Evolutionary conservation across 169 alveolate genomes (phyloP).

Genomic region (Cyclospora cayetanensis): DNA sequence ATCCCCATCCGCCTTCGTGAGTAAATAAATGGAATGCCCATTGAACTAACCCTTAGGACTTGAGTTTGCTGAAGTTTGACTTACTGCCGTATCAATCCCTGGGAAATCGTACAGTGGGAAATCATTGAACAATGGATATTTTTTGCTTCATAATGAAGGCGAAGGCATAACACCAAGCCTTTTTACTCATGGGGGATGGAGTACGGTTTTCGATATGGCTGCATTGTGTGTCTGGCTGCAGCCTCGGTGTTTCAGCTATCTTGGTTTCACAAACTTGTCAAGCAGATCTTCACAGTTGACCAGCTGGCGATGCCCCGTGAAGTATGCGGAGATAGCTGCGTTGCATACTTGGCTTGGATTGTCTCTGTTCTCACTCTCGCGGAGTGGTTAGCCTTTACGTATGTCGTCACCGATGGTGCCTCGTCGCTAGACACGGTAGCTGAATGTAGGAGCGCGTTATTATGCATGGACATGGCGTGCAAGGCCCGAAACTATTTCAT

Average conservation of each 20-base stretch:
- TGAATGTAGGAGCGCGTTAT: too few relatives aligned
- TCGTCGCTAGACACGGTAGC: too few relatives aligned
- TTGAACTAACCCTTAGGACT: too few relatives aligned
- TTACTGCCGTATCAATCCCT: too few relatives aligned
- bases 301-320: background rate
- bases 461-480: too few relatives aligned
- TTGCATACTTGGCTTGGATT: constrained; percentile 3
- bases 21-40: too few relatives aligned
- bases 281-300: background rate
- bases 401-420: background rate
- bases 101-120: too few relatives aligned
- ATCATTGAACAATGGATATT: too few relatives aligned
- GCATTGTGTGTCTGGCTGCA: background rate
- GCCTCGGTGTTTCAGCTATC: constrained; percentile 40
- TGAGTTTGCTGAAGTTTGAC: too few relatives aligned
- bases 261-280: constrained; percentile 35
- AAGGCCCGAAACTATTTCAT: too few relatives aligned
- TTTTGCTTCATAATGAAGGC: too few relatives aligned
- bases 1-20: constrained; percentile 31
- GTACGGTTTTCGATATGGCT: background rate
- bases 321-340: background rate
- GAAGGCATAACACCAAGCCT: too few relatives aligned
- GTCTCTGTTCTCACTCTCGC: constrained; percentile 38
- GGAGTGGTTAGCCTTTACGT: constrained; percentile 25
- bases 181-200: background rate